Base-by-base conservation (phyloP, 2,329 filamentous ascomycete genomes). In the Geosmithia flava region DNA sequence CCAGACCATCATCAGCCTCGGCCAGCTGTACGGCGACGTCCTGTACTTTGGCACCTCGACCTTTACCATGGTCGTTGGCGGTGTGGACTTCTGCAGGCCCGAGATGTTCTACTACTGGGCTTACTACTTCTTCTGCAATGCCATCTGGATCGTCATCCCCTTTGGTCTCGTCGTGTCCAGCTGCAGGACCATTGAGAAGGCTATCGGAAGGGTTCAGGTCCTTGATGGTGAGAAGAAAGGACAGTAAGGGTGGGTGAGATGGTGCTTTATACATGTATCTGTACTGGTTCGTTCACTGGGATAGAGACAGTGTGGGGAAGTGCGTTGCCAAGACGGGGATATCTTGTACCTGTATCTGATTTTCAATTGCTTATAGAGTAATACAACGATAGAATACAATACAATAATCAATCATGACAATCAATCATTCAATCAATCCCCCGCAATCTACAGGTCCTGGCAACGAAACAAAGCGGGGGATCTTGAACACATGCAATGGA, bases 141-240 rank as follows among this genome's bases (percentile, higher is more conserved):
- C 63, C 0, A 69, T 76, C 51, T 78, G 75, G 75, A 68, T 78
- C 40, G 61, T 74, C 17, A 67, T 78, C 30, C 74, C 75, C 1
- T 45, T 55, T 2, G 55, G 51, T 5, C 50, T 68, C 41, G 50
- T 70, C 37, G 19, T 54, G 1, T 49, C 55, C 23, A 67, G 65
- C 41, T 54, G 58, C 1, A 48, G 39, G 20, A 56, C 55, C 40
- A 58, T 54, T 0, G 54, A 52, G 13, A 49, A 49, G 2, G 62
- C 54, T 0, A 63, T 67, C 50, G 57, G 51, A 0, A 54, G 52
- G 53, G 49, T 59, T 1, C 56, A 64, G 48, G 55, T 52, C 17
- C 46, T 48, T 27, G 53, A 57, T 40, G 52, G 49, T 40, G 42
- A 30, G 7, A 53, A 44, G 2, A 63, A 60, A 55, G 62, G 59